Conservation (phyloP, 2,329 filamentous ascomycete species). For the Rhynchosporium secalis region DNA sequence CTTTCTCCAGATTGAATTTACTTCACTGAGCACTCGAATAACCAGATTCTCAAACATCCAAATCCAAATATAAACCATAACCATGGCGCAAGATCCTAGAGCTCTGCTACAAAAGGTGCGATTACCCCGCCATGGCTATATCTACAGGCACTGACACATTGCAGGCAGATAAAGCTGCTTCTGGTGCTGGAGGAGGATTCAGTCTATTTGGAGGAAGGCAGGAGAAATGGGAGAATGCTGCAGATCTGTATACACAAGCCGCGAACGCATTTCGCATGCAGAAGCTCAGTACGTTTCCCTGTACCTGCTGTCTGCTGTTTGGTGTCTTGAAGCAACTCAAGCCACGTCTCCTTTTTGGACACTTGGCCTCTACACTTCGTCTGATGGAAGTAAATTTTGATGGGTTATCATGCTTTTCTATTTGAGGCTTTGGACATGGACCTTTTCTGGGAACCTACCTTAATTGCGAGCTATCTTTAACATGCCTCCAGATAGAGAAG, state of each 20-base stretch:
- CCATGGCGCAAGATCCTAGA: slow-evolving; percentile 76
- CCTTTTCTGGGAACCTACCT: neutral
- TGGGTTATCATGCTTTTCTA: no score
- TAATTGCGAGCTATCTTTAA: neutral
- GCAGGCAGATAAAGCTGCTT: slow-evolving; percentile 83
- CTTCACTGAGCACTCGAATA: neutral
- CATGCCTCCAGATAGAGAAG: slow-evolving; percentile 67
- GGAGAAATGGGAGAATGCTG: slow-evolving; percentile 88
- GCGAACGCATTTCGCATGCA: slow-evolving; percentile 91
- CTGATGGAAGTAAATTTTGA: no score
- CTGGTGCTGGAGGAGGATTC: slow-evolving; percentile 77
- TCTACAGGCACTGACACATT: slow-evolving; percentile 30
- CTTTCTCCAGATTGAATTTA: neutral
- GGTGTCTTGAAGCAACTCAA: no score
- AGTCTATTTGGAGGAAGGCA: slow-evolving; percentile 83
- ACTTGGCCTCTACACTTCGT: no score
- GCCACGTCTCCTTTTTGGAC: no score
- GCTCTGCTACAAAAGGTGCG: slow-evolving; percentile 75
- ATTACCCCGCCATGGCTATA: slow-evolving; percentile 37
- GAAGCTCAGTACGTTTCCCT: slow-evolving; percentile 65
- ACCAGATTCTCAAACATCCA: no score
- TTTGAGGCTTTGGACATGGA: no score
- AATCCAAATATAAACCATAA: slow-evolving; percentile 50
- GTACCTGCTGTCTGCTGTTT: neutral
- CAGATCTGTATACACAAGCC: slow-evolving; percentile 83